phyloP scores from a whole-genome alignment of 75 land plant genomes.

The Sequoia sempervirens region DNA sequence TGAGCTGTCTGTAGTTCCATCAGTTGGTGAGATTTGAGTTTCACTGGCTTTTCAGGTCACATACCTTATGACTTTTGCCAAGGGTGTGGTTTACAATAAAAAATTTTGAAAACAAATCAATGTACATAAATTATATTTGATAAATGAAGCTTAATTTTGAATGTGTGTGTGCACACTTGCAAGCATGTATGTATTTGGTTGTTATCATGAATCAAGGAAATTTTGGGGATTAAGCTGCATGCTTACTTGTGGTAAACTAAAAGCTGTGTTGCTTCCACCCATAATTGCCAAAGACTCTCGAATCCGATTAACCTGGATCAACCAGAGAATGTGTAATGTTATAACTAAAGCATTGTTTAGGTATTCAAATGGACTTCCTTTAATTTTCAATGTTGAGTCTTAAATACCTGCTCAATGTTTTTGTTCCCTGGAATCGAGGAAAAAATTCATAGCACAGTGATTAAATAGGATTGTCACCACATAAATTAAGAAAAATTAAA shows the following conservation, averaged over 20 bases:
- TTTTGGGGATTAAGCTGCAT: neutral
- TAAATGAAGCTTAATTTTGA: neutral
- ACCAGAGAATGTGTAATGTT: neutral
- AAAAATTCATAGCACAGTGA: conserved; percentile 5
- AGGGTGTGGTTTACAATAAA: neutral
- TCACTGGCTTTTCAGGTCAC: neutral
- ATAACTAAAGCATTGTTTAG: neutral
- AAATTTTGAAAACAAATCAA: neutral
- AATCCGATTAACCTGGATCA: conserved; percentile 71
- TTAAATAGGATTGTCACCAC: neutral
- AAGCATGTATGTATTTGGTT: neutral
- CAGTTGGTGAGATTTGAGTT: neutral
- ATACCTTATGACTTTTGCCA: neutral
- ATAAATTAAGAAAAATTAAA: neutral
- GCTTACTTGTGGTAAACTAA: conserved; percentile 81
- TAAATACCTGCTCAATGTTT: conserved; percentile 66
- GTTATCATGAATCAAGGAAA: neutral
- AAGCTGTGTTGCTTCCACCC: conserved; percentile 86
- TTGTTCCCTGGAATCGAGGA: conserved; percentile 55
- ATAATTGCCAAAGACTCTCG: conserved; percentile 72
- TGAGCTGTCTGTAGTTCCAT: neutral
- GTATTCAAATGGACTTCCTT: neutral
- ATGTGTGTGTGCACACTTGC: neutral
- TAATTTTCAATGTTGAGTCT: neutral
- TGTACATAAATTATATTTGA: neutral